These are phyloP conservation scores for Polytrichum formosum DNA, from an alignment of 225 moss, liverwort and hornwort species.

Conservation along the genomic window DNA sequence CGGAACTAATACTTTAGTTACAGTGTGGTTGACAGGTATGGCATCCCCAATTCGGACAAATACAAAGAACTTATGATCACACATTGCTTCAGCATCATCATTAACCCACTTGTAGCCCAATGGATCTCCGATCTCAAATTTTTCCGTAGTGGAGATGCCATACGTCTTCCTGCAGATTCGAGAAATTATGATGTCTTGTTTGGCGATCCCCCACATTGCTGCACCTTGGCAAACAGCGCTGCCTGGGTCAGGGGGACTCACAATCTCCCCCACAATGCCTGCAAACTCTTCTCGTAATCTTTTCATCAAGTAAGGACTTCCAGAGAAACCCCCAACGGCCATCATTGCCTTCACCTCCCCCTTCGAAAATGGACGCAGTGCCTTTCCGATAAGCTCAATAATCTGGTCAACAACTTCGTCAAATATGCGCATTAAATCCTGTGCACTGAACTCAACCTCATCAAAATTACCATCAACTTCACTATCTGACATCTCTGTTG, in stretches of 20 bases:
- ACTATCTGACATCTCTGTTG: background rate
- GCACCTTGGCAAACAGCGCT: conserved; percentile 17
- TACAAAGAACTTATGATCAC: background rate
- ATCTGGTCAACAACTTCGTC: conserved; percentile 20
- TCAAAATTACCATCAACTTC: conserved; percentile 3
- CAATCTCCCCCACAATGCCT: background rate
- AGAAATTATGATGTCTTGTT: conserved; percentile 8
- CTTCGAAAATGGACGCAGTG: background rate
- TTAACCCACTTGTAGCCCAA: background rate
- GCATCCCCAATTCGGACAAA: background rate
- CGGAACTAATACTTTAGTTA: background rate
- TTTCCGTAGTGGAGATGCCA: accelerated
- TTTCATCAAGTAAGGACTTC: conserved; percentile 27
- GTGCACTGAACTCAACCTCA: conserved; percentile 10
- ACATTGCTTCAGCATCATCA: background rate
- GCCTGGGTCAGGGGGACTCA: conserved; percentile 19
- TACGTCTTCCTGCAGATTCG: conserved; percentile 10
- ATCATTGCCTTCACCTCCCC: conserved; percentile 12
- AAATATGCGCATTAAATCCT: conserved; percentile 31
- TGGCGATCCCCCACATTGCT: conserved; percentile 21
- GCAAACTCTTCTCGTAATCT: conserved; percentile 6
- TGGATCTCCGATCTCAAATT: background rate
- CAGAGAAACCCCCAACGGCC: conserved; percentile 36
- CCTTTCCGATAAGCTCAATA: background rate
- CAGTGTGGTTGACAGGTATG: background rate